These are phyloP conservation scores for Ogataea thermomethanolica DNA, from an alignment of 805 yeast genomes.

Conservation along the genomic window DNA sequence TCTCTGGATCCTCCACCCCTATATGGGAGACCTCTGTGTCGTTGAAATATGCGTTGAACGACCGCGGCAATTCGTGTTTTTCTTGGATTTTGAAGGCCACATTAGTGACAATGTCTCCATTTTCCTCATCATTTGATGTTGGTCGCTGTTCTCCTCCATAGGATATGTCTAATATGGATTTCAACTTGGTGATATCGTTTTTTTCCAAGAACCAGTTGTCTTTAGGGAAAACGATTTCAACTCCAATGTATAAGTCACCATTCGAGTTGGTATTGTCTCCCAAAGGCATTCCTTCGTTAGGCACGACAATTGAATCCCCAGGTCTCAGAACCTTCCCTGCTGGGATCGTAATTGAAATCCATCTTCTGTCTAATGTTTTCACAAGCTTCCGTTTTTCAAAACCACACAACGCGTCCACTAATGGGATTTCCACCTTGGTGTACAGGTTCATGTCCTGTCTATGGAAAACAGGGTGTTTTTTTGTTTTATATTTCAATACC, in stretches of 20 bases:
- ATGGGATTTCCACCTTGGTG: slow-evolving; percentile 54
- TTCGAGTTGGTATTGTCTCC: slow-evolving; percentile 27
- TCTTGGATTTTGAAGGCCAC: slow-evolving; percentile 23
- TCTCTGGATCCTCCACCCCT: slow-evolving; percentile 28
- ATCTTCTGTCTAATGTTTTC: slow-evolving; percentile 78
- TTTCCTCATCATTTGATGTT: slow-evolving; percentile 17
- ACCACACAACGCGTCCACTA: slow-evolving; percentile 85
- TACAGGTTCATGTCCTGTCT: slow-evolving; percentile 59
- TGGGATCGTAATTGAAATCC: slow-evolving; percentile 60
- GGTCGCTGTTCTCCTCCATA: slow-evolving; percentile 19
- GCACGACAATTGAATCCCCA: slow-evolving; percentile 59
- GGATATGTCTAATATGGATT: slow-evolving; percentile 45
- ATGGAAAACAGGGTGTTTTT: slow-evolving; percentile 42
- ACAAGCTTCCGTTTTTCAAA: slow-evolving; percentile 58
- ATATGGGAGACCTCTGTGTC: slow-evolving; percentile 23
- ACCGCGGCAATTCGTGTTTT: slow-evolving; percentile 25
- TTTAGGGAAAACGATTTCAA: slow-evolving; percentile 77
- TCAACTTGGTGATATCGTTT: slow-evolving; percentile 54
- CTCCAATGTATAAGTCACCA: slow-evolving; percentile 71
- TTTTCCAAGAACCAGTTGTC: slow-evolving; percentile 83
- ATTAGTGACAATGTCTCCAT: slow-evolving; percentile 23
- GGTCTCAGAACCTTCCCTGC: slow-evolving; percentile 81
- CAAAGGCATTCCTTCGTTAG: slow-evolving; percentile 83
- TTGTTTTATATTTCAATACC: slow-evolving; percentile 54
- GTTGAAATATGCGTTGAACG: slow-evolving; percentile 28